Base-by-base conservation (phyloP, 225 moss, liverwort and hornwort genomes). In the Sphagnum contortum region DNA sequence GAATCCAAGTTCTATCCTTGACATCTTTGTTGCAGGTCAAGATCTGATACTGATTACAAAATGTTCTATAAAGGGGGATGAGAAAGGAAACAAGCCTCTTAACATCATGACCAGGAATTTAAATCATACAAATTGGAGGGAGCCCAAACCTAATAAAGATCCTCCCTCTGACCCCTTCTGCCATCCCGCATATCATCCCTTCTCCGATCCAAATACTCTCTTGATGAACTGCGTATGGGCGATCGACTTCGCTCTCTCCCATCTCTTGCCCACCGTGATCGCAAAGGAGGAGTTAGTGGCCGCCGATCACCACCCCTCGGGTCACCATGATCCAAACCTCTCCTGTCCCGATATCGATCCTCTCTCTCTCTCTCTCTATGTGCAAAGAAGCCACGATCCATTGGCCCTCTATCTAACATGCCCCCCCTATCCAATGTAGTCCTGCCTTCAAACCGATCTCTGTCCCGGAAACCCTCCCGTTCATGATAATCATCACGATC, bases 91-190 rank as follows among this genome's bases (percentile, higher is more conserved):
- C 29, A 29, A 29, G 29, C 29, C 29, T 29, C 29, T 29, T 29
- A 29, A 29, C 29, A 29, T 1, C 29, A 29, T 1, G 29, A 29
- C 29, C 29, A 29, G 29, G 29, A 29, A 29, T 29, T 29, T 29
- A 29, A 29, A 29, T 29, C 29, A 29, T 29, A 29, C 61, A 62
- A 62, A 48, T 4, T 45, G 8, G 10, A 48, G 9, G 8, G 44
- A 45, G 13, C 29, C 29, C 7, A 4, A 44, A 13, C 52, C 79
- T 83, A 98, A 48, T 93, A 92, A 8, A 88, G 81, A 60, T 82
- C 90, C 64, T 98, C 93, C 74, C 92, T 87, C 14, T 92, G 81
- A 57, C 93, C 96, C 71, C 96, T 83, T 52, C 92, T 83, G 62
- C 89, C 96, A 45, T 98, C 96, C 9, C 96, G 81, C 10, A 90